These are phyloP conservation scores for Phytophthora constricta DNA, from an alignment of 352 stramenopile genomes.

Conservation along the genomic window DNA sequence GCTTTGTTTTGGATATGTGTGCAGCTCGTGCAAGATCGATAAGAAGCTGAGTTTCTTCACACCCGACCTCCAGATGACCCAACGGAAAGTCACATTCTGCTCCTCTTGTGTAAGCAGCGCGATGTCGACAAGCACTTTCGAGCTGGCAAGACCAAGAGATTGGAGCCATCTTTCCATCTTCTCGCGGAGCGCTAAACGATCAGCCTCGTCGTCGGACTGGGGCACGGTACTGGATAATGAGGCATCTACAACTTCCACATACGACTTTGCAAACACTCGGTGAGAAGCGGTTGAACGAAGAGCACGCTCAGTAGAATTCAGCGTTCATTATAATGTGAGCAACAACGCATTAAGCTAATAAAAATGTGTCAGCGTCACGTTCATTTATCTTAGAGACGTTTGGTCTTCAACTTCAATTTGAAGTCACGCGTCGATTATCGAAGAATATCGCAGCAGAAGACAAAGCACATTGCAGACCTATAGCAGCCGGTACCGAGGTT, in stretches of 20 bases:
- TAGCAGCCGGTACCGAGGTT: too few species aligned
- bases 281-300: conserved; percentile 22
- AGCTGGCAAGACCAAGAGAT: conserved; percentile 19
- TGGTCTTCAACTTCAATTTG: too few species aligned
- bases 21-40: conserved; percentile 35
- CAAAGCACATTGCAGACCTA: too few species aligned
- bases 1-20: conserved; percentile 42
- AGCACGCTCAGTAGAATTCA: conserved; percentile 6
- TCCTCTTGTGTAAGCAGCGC: conserved; percentile 33
- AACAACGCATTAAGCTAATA: too few species aligned
- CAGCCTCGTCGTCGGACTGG: conserved; percentile 12
- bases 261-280: conserved; percentile 34
- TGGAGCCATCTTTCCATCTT: conserved; percentile 5
- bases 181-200: conserved; percentile 9
- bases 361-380: too few species aligned
- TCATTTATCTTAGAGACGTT: too few species aligned
- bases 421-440: too few species aligned
- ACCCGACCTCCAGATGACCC: conserved; percentile 35
- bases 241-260: conserved; percentile 9
- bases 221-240: conserved; percentile 26
- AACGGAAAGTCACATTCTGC: conserved; percentile 49
- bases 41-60: conserved; percentile 49
- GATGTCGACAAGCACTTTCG: conserved; percentile 18
- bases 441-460: too few species aligned
- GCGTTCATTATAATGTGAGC: too few species aligned